Conservation (phyloP, 2,329 filamentous ascomycete genomes). For the Penicillium corylophilum region DNA sequence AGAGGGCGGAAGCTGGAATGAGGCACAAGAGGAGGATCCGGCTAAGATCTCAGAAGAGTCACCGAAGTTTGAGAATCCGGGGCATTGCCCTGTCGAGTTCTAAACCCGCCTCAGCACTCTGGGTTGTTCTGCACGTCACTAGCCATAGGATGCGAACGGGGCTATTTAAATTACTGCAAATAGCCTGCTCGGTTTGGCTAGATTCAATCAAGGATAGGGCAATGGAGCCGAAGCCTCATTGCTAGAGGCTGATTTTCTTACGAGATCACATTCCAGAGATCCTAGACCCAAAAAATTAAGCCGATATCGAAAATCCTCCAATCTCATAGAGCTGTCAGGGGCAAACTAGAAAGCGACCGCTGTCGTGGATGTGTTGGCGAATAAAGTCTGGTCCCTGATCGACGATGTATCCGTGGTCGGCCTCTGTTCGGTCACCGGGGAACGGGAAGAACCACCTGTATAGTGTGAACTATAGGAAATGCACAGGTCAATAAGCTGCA, state of each 20-base stretch:
- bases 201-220: background rate
- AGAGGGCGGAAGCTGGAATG: background rate
- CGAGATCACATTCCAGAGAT: background rate
- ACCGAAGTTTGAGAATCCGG: background rate
- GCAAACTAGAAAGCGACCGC: background rate
- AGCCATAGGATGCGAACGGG: background rate
- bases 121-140: background rate
- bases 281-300: background rate
- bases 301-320: background rate
- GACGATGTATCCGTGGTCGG: conserved; percentile 3
- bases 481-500: background rate
- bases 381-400: conserved; percentile 1
- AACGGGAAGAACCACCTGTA: background rate
- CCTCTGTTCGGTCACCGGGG: background rate
- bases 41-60: background rate
- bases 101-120: background rate
- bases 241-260: background rate
- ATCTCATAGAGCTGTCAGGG: background rate
- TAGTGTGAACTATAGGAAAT: background rate
- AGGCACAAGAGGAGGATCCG: background rate
- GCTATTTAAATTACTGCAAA: background rate
- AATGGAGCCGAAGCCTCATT: background rate
- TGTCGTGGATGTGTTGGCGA: background rate
- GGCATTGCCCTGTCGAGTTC: background rate
- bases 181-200: background rate